These are phyloP conservation scores for Candida verbasci DNA, from an alignment of 805 yeast genomes.

Conservation along the genomic window DNA sequence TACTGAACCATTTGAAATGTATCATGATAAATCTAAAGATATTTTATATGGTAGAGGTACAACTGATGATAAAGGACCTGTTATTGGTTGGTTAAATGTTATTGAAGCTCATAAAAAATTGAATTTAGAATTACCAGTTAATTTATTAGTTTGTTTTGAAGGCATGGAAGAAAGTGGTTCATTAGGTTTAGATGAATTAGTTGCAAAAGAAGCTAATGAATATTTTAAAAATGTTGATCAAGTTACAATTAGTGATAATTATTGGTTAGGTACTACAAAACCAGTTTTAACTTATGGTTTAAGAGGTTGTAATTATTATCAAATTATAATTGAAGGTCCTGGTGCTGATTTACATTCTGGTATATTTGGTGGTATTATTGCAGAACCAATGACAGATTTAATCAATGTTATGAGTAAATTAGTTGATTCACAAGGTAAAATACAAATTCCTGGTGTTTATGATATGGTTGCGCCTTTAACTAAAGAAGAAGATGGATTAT, in stretches of 20 bases:
- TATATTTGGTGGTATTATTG: constrained; percentile 93
- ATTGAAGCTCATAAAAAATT: constrained; percentile 85
- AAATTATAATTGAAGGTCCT: constrained; percentile 79
- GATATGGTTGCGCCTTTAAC: constrained; percentile 97
- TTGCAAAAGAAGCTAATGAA: constrained; percentile 68
- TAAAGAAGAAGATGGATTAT: constrained; percentile 68
- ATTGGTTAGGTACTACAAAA: constrained; percentile 96
- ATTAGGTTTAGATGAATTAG: constrained; percentile 79
- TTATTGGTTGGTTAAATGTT: constrained; percentile 92
- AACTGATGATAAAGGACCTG: constrained; percentile 98
- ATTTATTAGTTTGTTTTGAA: constrained; percentile 88
- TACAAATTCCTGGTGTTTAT: constrained; percentile 78
- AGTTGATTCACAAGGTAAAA: constrained; percentile 79
- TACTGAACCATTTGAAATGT: constrained; percentile 81
- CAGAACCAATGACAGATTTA: constrained; percentile 96
- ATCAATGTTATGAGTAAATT: constrained; percentile 70
- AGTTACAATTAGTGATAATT: constrained; percentile 94
- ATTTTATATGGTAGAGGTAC: constrained; percentile 89
- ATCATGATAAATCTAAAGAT: constrained; percentile 54
- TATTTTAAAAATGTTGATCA: constrained; percentile 90
- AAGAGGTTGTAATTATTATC: constrained; percentile 94
- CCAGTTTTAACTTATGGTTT: constrained; percentile 97
- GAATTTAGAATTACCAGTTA: constrained; percentile 88
- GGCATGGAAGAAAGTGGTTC: constrained; percentile 99
- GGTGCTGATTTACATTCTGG: constrained; percentile 97